These are phyloP conservation scores for Cercophora newfieldiana DNA, from an alignment of 495 filamentous ascomycete species.

Conservation along the genomic window DNA sequence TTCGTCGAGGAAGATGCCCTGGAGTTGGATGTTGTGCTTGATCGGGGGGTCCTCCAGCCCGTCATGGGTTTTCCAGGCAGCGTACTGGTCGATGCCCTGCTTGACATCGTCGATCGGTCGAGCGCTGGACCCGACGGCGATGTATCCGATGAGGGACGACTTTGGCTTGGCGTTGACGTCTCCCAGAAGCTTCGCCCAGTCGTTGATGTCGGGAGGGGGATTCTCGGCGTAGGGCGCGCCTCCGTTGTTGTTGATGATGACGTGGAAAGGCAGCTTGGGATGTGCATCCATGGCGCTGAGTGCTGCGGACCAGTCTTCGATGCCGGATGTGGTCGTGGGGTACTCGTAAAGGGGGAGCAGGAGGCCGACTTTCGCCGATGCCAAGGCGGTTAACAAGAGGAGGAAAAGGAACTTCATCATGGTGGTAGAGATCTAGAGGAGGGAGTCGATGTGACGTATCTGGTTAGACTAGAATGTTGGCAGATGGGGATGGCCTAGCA, in stretches of 20 bases:
- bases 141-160: constrained; percentile 9
- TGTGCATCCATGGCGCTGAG: background rate
- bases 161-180: background rate
- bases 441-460: too few relatives aligned
- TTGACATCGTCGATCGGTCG: constrained; percentile 3
- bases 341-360: constrained; percentile 14
- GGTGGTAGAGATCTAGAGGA: background rate
- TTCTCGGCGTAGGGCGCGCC: constrained; percentile 4
- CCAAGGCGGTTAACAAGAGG: background rate
- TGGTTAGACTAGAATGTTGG: too few relatives aligned
- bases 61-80: background rate
- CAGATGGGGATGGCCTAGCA: too few relatives aligned
- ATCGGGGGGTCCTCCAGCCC: background rate
- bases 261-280: constrained; percentile 4
- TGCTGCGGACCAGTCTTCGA: constrained; percentile 1
- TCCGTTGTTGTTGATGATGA: constrained; percentile 14
- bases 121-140: background rate
- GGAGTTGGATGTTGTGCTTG: background rate
- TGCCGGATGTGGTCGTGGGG: background rate
- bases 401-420: background rate
- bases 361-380: constrained; percentile 3
- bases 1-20: constrained; percentile 18
- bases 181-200: constrained; percentile 9
- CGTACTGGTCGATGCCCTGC: constrained; percentile 11
- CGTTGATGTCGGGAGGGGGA: background rate